Evolutionary conservation across 768 basidiomycete genomes (phyloP).

Genomic region (Solioccasus polychromus): DNA sequence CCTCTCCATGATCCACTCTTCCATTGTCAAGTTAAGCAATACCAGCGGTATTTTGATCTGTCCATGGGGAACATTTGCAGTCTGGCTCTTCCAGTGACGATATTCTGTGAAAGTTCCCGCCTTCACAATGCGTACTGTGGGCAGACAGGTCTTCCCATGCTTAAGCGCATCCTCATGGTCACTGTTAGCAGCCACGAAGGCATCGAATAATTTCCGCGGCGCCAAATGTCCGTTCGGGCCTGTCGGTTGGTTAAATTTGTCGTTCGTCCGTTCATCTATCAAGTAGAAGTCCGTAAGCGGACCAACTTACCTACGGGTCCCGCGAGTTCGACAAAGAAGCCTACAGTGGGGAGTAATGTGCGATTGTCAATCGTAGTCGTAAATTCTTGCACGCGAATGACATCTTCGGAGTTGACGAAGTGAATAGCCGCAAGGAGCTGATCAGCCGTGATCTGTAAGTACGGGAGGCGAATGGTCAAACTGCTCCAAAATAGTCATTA

Average conservation of each 20-base stretch:
- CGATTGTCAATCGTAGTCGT: slow-evolving; percentile 16
- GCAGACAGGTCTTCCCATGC: slow-evolving; percentile 1
- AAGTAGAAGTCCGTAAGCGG: background rate
- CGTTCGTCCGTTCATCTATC: background rate
- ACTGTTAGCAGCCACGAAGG: background rate
- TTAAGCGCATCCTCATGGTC: background rate
- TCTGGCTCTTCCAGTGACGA: slow-evolving; percentile 11
- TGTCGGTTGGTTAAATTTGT: background rate
- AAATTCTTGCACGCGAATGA: slow-evolving; percentile 12
- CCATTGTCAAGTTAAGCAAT: background rate
- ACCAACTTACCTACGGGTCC: slow-evolving; percentile 11
- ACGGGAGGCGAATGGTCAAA: slow-evolving; percentile 6
- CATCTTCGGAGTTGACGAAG: background rate
- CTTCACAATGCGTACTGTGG: slow-evolving; percentile 22
- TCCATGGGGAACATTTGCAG: background rate
- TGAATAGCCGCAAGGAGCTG: slow-evolving; percentile 8
- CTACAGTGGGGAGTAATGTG: background rate
- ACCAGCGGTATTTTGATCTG: slow-evolving; percentile 19
- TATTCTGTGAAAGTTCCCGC: slow-evolving; percentile 19
- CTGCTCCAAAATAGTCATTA: slow-evolving; percentile 1
- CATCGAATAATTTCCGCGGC: slow-evolving; percentile 7
- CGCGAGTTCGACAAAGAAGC: slow-evolving; percentile 16
- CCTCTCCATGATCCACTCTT: slow-evolving; percentile 20
- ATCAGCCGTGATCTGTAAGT: slow-evolving; percentile 6
- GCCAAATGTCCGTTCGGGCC: slow-evolving; percentile 5